Evolutionary conservation across 2,329 filamentous ascomycete genomes (phyloP).

Genomic region (Ceratocystis papillata): DNA sequence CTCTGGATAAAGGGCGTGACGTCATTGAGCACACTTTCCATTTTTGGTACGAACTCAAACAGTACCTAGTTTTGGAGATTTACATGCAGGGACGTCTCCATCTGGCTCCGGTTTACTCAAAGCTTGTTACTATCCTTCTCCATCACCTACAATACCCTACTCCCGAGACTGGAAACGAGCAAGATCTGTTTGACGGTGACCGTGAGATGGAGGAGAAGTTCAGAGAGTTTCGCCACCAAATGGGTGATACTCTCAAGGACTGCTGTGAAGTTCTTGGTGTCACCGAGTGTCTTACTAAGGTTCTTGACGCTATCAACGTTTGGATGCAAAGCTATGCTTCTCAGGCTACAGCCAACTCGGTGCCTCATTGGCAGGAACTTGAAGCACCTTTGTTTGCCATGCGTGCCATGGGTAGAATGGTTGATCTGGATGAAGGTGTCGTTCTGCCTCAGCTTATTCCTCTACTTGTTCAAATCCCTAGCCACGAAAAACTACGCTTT

Average conservation of each 20-base stretch:
- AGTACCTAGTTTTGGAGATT: conserved; percentile 81
- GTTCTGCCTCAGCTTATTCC: conserved; percentile 89
- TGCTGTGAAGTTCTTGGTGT: conserved; percentile 93
- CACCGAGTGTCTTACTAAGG: conserved; percentile 79
- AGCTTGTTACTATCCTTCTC: conserved; percentile 86
- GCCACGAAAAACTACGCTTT: conserved; percentile 96
- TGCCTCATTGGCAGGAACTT: conserved; percentile 92
- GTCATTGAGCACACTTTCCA: conserved; percentile 88
- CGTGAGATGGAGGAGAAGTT: conserved; percentile 95
- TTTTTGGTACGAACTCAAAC: conserved; percentile 98
- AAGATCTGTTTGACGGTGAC: conserved; percentile 88
- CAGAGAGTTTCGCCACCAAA: conserved; percentile 87
- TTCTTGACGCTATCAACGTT: conserved; percentile 70
- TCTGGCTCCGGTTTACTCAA: conserved; percentile 71
- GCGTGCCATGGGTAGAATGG: conserved; percentile 93
- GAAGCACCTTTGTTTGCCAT: conserved; percentile 92
- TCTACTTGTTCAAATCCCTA: conserved; percentile 83
- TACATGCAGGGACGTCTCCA: conserved; percentile 73
- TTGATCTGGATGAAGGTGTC: conserved; percentile 74
- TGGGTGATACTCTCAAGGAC: conserved; percentile 97
- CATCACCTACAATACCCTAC: conserved; percentile 79
- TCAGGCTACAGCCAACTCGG: conserved; percentile 59
- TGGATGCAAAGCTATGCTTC: conserved; percentile 79
- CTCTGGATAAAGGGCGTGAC: conserved; percentile 76
- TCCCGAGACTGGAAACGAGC: conserved; percentile 60